Evolutionary conservation across 345 rosid species (phyloP).

Genomic region (Camelina laxa): DNA sequence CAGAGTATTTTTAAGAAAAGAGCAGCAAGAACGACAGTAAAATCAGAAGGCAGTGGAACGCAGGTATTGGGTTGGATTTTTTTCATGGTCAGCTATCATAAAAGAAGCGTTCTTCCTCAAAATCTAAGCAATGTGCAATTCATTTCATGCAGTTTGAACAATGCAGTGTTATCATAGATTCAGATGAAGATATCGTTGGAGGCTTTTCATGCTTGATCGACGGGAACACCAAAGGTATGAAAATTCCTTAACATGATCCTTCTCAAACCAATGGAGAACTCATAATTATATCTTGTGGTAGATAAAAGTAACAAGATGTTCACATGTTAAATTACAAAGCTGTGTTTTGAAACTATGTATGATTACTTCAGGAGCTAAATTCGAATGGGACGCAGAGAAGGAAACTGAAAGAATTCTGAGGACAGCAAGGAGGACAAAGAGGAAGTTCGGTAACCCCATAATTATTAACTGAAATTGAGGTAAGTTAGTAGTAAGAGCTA

Average conservation of each 20-base stretch:
- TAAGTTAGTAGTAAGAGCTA: constrained; percentile 21
- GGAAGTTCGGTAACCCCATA: constrained; percentile 61
- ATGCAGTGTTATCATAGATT: constrained; percentile 54
- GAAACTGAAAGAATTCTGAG: constrained; percentile 69
- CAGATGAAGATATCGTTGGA: constrained; percentile 81
- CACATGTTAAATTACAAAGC: not conserved
- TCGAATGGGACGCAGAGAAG: constrained; percentile 57
- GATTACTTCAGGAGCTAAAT: constrained; percentile 38
- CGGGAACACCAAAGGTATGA: constrained; percentile 61
- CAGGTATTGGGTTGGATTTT: constrained; percentile 38
- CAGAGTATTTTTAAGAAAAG: constrained; percentile 35
- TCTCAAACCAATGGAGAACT: constrained; percentile 19
- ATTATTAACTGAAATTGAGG: constrained; percentile 69
- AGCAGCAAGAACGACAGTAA: constrained; percentile 38
- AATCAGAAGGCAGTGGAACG: constrained; percentile 47
- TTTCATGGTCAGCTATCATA: constrained; percentile 6
- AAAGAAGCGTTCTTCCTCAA: not conserved
- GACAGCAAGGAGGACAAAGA: constrained; percentile 79
- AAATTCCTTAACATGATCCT: not conserved
- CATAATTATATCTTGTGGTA: not conserved
- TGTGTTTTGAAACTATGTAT: not conserved
- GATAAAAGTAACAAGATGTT: not conserved
- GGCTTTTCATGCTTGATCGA: constrained; percentile 76
- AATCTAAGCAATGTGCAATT: constrained; percentile 14
- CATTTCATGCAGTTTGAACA: constrained; percentile 54